Evolutionary conservation across 352 stramenopile genomes (phyloP), one percentile per base, ranked within the genome.

Genomic region (Phytophthora brassicae): DNA sequence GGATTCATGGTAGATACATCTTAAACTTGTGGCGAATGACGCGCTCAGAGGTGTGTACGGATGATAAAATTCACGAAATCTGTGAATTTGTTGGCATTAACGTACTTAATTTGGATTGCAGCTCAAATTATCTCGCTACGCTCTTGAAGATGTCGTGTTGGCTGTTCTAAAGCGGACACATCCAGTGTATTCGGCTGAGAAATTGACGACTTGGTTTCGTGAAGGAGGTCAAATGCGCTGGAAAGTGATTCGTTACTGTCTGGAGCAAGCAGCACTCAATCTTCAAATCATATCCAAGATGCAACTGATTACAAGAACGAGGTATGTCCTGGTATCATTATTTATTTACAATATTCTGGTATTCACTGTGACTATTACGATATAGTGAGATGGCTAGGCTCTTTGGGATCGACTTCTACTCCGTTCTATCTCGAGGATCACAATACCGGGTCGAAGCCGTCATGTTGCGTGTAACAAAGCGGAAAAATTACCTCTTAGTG

Each of bases 331-430:
- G 17, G 52, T 33, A 6, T 38, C 13, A 43, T 12, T n/a, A n/a
- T 0, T 54, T 31, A 29, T 20, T 17, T 49, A 16, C 16, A 17
- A 4, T 29, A 20, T 53, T 24, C 20, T 52, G 16, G 28, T 50
- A 26, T 36, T 57, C 14, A n/a, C 17, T 51, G 22, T 56, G 31
- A 28, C 20, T 3, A 43, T 8, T 19, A 13, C 43, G 17, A 46
- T 59, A 0, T n/a, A 94, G 81, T 57, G 94, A 98, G 55, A 97
- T 97, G 86, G 90, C 94, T 19, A 79, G 92, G 8, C 66, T 98
- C 16, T 96, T 98, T 77, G 94, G 94, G 7, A 97, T 98, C 51
- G 90, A 98, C 45, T 97, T 98, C 48, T 97, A 94, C 71, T 97
- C 89, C 0, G 90, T 97, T 7, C 70, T 98, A 0, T 97, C 84